Conservation (phyloP, 2,329 filamentous ascomycete species). For the Fusarium robinianum region DNA sequence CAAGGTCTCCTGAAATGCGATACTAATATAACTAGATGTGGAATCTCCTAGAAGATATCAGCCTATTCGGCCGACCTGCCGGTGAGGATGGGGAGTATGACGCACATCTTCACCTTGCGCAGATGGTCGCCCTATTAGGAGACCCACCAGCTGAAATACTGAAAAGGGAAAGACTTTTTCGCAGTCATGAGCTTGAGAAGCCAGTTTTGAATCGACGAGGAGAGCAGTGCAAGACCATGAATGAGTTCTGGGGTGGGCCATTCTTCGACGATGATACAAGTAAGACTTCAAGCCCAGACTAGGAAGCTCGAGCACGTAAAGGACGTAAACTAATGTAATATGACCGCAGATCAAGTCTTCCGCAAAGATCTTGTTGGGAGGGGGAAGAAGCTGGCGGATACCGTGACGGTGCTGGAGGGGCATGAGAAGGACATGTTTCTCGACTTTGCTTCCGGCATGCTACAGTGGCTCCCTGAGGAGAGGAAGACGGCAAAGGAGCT, state of each 20-base stretch:
- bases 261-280: constrained; percentile 26
- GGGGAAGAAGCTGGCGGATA: constrained; percentile 13
- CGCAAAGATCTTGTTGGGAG: constrained; percentile 13
- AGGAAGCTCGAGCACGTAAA: neutral
- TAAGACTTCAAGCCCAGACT: neutral
- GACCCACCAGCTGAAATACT: constrained; percentile 18
- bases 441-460: constrained; percentile 31
- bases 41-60: constrained; percentile 29
- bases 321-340: neutral
- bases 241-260: constrained; percentile 28
- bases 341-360: constrained; percentile 7
- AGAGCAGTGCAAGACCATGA: constrained; percentile 23
- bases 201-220: neutral
- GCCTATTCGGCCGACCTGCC: constrained; percentile 20
- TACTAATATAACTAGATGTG: constrained; percentile 24
- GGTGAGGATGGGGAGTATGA: constrained; percentile 30
- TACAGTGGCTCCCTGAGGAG: constrained; percentile 35
- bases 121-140: constrained; percentile 26
- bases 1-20: neutral
- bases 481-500: constrained; percentile 33
- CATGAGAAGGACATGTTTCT: constrained; percentile 32
- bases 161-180: constrained; percentile 23
- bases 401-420: constrained; percentile 21
- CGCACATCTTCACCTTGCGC: constrained; percentile 30
- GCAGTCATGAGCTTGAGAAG: constrained; percentile 5